Evolutionary conservation across 148 eudicot genomes (phyloP).

Genomic region (Nyssa sinensis): DNA sequence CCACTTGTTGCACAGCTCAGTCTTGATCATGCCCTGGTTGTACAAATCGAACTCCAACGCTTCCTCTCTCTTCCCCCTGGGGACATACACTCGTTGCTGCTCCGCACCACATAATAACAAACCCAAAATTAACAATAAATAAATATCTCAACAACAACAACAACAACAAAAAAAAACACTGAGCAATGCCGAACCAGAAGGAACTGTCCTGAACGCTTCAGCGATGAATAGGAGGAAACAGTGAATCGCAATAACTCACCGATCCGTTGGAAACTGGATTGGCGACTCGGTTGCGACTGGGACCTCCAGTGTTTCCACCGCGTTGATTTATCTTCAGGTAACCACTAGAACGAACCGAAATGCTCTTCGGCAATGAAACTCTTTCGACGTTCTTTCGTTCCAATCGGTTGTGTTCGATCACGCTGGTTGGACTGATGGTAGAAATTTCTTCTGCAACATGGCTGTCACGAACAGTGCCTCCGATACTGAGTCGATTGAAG

Average conservation of each 20-base stretch:
- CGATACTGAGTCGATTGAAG: conserved; percentile 8
- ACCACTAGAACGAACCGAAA: conserved; percentile 58
- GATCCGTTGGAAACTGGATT: conserved; percentile 8
- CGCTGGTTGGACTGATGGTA: conserved; percentile 45
- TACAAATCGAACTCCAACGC: conserved; percentile 47
- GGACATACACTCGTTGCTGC: conserved; percentile 39
- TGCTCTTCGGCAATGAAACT: conserved; percentile 49
- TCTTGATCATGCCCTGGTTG: conserved; percentile 65
- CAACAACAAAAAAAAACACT: no score
- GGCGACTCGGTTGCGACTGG: conserved; percentile 10
- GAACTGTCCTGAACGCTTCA: no score
- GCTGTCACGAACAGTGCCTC: conserved; percentile 10
- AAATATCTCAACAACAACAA: no score
- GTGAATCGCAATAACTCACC: conserved; percentile 15
- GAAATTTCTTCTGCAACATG: neutral
- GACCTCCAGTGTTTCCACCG: conserved; percentile 14
- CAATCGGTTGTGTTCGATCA: conserved; percentile 21
- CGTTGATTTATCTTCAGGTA: conserved; percentile 38
- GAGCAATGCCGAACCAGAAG: no score
- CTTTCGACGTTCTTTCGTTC: conserved; percentile 22
- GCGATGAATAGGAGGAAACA: no score
- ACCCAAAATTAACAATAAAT: neutral
- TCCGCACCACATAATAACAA: neutral
- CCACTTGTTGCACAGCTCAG: conserved; percentile 75
- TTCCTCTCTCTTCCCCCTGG: conserved; percentile 28